These are phyloP conservation scores for Leptographium wingfieldii DNA, from an alignment of 2,329 filamentous ascomycete species.

Conservation along the genomic window DNA sequence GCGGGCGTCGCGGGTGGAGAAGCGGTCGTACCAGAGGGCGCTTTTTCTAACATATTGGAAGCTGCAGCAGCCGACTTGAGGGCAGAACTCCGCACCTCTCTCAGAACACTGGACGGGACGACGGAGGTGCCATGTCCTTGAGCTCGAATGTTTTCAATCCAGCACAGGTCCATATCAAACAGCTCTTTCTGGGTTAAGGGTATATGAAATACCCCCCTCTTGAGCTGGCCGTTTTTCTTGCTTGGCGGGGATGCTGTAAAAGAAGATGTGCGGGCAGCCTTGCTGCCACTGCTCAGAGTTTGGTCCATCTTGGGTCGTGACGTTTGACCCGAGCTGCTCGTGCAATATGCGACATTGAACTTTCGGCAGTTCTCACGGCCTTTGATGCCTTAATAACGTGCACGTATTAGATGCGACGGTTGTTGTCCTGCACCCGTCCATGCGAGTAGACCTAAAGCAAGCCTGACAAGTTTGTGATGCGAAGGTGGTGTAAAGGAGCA, in stretches of 20 bases:
- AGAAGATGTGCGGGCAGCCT: not conserved
- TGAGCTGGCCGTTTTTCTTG: slow-evolving; percentile 6
- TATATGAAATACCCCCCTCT: slow-evolving; percentile 19
- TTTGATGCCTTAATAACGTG: not conserved
- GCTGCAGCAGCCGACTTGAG: not conserved
- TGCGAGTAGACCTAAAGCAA: not conserved
- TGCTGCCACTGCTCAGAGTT: not conserved
- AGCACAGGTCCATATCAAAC: slow-evolving; percentile 17
- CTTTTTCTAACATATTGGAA: not conserved
- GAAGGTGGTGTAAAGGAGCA: not conserved
- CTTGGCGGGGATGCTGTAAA: not conserved
- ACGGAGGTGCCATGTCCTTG: not conserved
- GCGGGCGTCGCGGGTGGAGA: not conserved
- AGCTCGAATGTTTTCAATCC: slow-evolving; percentile 2
- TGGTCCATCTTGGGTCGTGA: not conserved
- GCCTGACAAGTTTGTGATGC: not conserved
- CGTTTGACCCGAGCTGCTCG: not conserved
- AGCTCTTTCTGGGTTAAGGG: slow-evolving; percentile 26
- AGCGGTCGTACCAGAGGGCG: not conserved
- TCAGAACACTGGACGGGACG: not conserved
- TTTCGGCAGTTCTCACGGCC: not conserved
- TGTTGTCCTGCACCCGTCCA: not conserved
- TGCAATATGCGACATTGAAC: not conserved
- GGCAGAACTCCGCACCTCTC: not conserved
- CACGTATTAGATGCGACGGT: not conserved